phyloP scores from a whole-genome alignment of 2,329 filamentous ascomycete genomes.

The Aspergillus ochraceoroseus region DNA sequence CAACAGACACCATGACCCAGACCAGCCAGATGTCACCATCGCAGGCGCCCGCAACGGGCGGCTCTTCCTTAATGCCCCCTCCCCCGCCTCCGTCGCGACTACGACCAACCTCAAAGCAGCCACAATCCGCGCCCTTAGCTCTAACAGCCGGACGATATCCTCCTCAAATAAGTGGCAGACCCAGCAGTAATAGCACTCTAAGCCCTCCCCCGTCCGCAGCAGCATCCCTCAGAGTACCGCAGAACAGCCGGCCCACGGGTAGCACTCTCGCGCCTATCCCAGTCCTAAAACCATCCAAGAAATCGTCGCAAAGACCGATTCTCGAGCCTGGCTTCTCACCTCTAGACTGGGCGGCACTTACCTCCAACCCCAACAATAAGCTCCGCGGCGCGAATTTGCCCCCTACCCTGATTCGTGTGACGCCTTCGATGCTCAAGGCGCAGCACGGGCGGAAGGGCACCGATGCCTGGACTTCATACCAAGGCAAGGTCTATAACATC shows the following conservation, averaged over 20 bases:
- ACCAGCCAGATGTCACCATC: constrained; percentile 10
- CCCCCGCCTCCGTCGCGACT: constrained; percentile 33
- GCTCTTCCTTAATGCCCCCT: constrained; percentile 34
- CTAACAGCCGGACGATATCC: constrained; percentile 22
- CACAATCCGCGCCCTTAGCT: constrained; percentile 11
- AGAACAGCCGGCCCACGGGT: constrained; percentile 40
- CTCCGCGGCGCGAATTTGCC: constrained; percentile 56
- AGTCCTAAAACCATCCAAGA: constrained; percentile 50
- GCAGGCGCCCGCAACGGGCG: constrained; percentile 3
- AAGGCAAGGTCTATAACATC: constrained; percentile 91
- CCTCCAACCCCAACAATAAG: constrained; percentile 57
- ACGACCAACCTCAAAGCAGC: constrained; percentile 23
- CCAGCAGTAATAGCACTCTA: constrained; percentile 25
- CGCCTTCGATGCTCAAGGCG: constrained; percentile 70
- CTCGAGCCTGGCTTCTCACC: constrained; percentile 90
- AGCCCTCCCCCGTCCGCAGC: constrained; percentile 45
- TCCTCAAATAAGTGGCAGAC: constrained; percentile 26
- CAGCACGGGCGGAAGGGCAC: constrained; percentile 78
- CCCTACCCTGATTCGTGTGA: constrained; percentile 63
- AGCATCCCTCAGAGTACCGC: constrained; percentile 40
- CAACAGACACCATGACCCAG: constrained; percentile 8
- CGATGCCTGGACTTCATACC: constrained; percentile 85
- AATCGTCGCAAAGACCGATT: constrained; percentile 43
- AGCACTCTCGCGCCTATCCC: constrained; percentile 41
- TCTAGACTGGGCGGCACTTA: constrained; percentile 87